Evolutionary conservation across 305 asterid genomes (phyloP), one percentile per base, ranked within the genome.

Genomic region (Fraxinus latifolia): DNA sequence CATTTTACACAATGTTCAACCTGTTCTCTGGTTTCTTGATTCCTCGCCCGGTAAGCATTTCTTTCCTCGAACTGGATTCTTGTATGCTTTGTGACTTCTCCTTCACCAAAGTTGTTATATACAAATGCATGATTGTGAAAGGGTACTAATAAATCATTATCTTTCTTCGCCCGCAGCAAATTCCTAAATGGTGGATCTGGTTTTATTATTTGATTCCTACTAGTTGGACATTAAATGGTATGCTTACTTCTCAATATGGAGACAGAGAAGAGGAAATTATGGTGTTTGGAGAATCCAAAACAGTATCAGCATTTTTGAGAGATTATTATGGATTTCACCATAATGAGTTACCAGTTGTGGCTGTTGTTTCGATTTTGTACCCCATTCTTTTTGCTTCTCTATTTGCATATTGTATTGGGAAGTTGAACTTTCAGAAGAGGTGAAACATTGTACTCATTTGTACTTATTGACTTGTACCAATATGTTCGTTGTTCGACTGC

Each of bases 181-280:
- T 92, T 12, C 96, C 96, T 1, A 91, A 87, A 60, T 92, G 94
- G 94, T 92, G 94, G 96, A 42, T 92, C 17, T 92, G 96, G 96
- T 83, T 84, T 17, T 89, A 87, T 25, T 92, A 91, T 62, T 9
- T 87, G 76, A 55, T 36, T 78, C 96, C 94, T 2, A 87, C 94
- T 81, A 87, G 94, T 3, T 92, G 96, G 96, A 80, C 92, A 0
- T 77, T 92, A 15, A 86, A 90, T 36, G 97, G 87, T 2, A 68
- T 92, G 87, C 88, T 91, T 14, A 86, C 90, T 42, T 92, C 97
- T 8, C 97, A 92, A 60, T 92, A 83, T 80, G 97, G 97, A 83
- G 97, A 92, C 65, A 76, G 85, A 5, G 78, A 89, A 2, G 80
- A 71, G 32, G 70, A 86, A 34, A 90, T 92, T 44, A 23, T 17